Base-by-base conservation (phyloP, 106 monocot species). In the Dendrobium nobile region DNA sequence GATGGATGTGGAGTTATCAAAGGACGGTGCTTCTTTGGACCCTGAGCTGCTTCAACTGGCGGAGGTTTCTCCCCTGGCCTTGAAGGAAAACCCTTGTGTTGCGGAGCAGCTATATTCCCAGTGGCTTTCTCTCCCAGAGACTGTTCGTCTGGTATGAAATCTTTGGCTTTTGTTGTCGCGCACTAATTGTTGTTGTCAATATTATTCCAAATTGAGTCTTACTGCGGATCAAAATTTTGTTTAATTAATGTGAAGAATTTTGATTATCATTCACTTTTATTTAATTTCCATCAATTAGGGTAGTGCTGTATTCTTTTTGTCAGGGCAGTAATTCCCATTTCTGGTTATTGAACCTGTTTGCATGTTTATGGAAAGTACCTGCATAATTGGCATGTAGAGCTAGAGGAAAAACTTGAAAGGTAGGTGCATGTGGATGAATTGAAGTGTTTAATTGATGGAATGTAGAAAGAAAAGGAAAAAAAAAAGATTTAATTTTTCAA, bases 91-190 rank as follows among this genome's bases (percentile, higher is more conserved):
- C 56, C 90, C 94, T 41, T 75, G 45, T 41, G 87, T 98, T 31
- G 94, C 88, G 1, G 90, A 94, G 40, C 80, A 86, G 72, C 92
- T 94, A n/a, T 94, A 86, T 76, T 70, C 77, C 41, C 94, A 94
- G 85, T 98, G 97, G 97, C 94, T 98, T 31, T 84, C 94, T 22
- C 89, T 98, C 42, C 91, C 92, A 1, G 97, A 92, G 2, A 87
- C 94, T 5, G 59, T 73, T 43, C 83, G 85, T 80, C 73, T 91
- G 92, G 97, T 98, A 92, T 20, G 1, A 4, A 0, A 40, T 33
- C 33, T 28, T 70, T 70, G 24, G 24, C 13, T 37, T 37, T 70
- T 33, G 22, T 22, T 28, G 13, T 70, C 5, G 8, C 61, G 1
- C 19, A 61, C 7, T 61, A 16, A 15, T 51, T 70, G 33, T 33